These are phyloP conservation scores for Stropharia rugosoannulata DNA, from an alignment of 768 basidiomycete species.

Conservation along the genomic window DNA sequence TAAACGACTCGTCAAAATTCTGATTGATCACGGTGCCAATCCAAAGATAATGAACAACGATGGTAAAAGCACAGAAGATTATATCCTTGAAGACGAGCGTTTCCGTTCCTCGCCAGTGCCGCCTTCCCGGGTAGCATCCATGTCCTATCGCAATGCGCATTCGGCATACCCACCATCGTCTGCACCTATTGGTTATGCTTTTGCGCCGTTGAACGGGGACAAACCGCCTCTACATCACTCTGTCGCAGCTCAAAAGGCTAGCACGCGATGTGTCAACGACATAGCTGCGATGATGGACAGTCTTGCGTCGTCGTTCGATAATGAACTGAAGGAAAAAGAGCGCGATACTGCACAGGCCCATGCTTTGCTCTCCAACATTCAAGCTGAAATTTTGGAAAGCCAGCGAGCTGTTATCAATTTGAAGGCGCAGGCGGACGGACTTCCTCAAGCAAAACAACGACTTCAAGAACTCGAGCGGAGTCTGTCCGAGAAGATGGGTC, in stretches of 20 bases:
- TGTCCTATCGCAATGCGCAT: constrained; percentile 76
- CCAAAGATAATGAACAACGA: constrained; percentile 94
- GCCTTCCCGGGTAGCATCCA: constrained; percentile 59
- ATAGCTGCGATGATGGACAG: constrained; percentile 85
- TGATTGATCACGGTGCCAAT: constrained; percentile 95
- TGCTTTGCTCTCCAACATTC: constrained; percentile 80
- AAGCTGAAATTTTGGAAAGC: constrained; percentile 87
- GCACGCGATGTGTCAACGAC: constrained; percentile 82
- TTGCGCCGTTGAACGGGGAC: constrained; percentile 54
- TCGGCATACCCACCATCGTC: constrained; percentile 51
- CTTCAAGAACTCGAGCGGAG: constrained; percentile 65
- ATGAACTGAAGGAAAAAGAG: constrained; percentile 89
- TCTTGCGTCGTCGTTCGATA: constrained; percentile 87
- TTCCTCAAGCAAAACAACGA: constrained; percentile 56
- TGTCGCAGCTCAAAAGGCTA: constrained; percentile 79
- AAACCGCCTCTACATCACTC: constrained; percentile 83
- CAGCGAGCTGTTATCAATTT: constrained; percentile 74
- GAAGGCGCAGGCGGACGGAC: constrained; percentile 62
- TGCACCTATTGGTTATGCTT: constrained; percentile 39
- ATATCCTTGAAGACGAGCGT: constrained; percentile 97
- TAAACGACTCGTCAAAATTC: constrained; percentile 91
- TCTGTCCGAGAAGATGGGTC: constrained; percentile 74
- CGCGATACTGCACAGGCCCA: constrained; percentile 89
- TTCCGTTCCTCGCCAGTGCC: constrained; percentile 91
- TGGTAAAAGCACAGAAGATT: constrained; percentile 96